phyloP scores from a whole-genome alignment of 345 rosid species.

The Adansonia digitata region DNA sequence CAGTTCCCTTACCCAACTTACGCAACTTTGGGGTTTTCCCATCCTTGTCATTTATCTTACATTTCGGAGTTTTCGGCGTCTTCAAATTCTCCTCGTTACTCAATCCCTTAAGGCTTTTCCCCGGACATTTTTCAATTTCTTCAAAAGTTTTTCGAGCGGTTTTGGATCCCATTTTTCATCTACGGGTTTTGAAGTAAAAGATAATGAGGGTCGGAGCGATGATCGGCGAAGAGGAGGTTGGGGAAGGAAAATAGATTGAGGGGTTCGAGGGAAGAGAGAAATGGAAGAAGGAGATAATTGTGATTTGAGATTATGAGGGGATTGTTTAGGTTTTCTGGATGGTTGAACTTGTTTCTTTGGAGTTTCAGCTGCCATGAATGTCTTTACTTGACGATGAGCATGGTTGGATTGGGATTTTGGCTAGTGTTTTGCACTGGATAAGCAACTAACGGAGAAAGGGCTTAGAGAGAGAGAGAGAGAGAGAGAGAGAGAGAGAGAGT shows the following conservation, averaged over 20 bases:
- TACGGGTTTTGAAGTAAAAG: conserved; percentile 8
- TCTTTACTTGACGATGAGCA: too few species aligned
- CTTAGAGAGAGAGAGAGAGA: too few species aligned
- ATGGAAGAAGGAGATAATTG: background rate
- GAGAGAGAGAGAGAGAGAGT: too few species aligned
- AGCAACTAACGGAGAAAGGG: too few species aligned
- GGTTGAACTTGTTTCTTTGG: conserved; percentile 1
- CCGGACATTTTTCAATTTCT: background rate
- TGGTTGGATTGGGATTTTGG: conserved; percentile 1
- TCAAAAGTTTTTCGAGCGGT: background rate
- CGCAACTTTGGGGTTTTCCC: conserved; percentile 3
- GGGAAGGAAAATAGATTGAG: too few species aligned
- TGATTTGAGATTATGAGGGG: background rate
- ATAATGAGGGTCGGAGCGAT: conserved; percentile 10
- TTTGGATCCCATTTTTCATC: background rate
- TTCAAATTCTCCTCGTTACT: background rate
- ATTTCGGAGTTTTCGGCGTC: conserved; percentile 1
- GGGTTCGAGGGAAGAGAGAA: conserved; percentile 12
- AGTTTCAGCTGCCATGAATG: background rate
- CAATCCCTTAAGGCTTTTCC: conserved; percentile 14
- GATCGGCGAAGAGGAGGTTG: conserved; percentile 38
- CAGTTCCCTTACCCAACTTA: conserved; percentile 3
- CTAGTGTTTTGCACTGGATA: conserved; percentile 11
- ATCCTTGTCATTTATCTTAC: background rate
- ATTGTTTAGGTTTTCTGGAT: background rate